Conservation (phyloP, 2,329 filamentous ascomycete species). For the Trichoderma sp. region DNA sequence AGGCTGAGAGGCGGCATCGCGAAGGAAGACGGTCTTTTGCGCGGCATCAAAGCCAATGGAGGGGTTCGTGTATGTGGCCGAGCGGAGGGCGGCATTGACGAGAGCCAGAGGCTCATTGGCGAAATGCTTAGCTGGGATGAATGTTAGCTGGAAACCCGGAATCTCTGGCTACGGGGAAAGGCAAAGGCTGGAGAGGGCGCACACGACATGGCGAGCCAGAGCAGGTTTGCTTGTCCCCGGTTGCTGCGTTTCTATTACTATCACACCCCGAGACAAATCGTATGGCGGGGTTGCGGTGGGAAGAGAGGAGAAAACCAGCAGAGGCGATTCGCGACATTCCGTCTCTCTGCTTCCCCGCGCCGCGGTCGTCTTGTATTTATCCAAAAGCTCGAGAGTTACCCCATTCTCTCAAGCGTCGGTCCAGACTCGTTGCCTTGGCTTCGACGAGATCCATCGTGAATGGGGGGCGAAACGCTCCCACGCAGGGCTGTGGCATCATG, state of each 20-base stretch:
- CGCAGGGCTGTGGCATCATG: neutral
- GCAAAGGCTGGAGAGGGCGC: neutral
- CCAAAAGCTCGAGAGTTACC: neutral
- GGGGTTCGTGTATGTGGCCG: conserved; percentile 30
- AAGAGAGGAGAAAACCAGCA: neutral
- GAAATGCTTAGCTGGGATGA: conserved; percentile 24
- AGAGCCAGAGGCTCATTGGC: conserved; percentile 24
- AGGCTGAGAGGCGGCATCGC: conserved; percentile 21
- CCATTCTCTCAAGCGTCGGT: conserved; percentile 7
- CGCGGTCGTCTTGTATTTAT: neutral
- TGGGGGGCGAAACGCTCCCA: neutral
- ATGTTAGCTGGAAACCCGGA: neutral
- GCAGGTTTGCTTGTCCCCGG: neutral
- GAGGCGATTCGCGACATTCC: neutral
- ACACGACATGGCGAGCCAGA: conserved; percentile 11
- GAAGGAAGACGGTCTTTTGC: conserved; percentile 29
- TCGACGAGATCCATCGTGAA: conserved; percentile 3
- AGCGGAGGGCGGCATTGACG: conserved; percentile 26
- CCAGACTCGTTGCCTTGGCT: neutral
- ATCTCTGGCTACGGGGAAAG: neutral
- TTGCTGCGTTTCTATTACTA: neutral
- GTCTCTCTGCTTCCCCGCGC: neutral
- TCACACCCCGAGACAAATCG: neutral
- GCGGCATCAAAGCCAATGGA: conserved; percentile 27
- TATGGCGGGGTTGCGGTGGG: neutral